Base-by-base conservation (phyloP, 371 early-diverging fungal genomes). In the Apophysomyces elegans region DNA sequence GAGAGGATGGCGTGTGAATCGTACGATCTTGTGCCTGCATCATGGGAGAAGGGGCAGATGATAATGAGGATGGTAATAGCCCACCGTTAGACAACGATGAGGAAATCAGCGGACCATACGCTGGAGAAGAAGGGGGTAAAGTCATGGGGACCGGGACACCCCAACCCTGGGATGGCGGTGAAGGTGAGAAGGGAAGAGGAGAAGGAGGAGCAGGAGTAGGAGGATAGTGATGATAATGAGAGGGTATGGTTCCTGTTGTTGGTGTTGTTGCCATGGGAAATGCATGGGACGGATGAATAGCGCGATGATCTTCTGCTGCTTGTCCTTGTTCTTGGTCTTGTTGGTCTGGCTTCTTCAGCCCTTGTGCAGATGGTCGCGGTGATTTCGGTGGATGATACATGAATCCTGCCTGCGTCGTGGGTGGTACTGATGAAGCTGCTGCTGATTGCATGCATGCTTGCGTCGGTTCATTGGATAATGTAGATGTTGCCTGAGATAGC, bases 371-470 rank as follows among this genome's bases (percentile, higher is more conserved):
- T 11, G 54, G 54, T 50, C 54, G 54, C 54, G 54, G 75, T 7
- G 75, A 75, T 63, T 69, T 75, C 11, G 75, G 75, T 44, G 75
- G 45, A 47, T 6, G 59, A 47, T 18, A 45, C 5, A 8, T 21
- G 11, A 16, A 21, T 50, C 21, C 4, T 4, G 9, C 9, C 21
- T 50, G 21, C 9, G 9, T 50, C 54, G 8, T 50, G 5, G 32
- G 32, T 26, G 32, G 32, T 26, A 26, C 32, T 26, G 32, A 26
- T 26, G 32, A 26, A 26, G 32, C 2, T 5, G 54, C 21, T 9
- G 11, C 9, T 5, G 21, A 4, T 50, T 50, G 54, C 21, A 21
- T 50, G 54, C 54, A 50, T 50, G 54, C 0, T 11, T 50, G 54
- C 9, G 21, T 26, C 21, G 54, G 21, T 50, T 50, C 54, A 50